Evolutionary conservation across 441 rosid species (phyloP).

Genomic region (Croton laevigatus): DNA sequence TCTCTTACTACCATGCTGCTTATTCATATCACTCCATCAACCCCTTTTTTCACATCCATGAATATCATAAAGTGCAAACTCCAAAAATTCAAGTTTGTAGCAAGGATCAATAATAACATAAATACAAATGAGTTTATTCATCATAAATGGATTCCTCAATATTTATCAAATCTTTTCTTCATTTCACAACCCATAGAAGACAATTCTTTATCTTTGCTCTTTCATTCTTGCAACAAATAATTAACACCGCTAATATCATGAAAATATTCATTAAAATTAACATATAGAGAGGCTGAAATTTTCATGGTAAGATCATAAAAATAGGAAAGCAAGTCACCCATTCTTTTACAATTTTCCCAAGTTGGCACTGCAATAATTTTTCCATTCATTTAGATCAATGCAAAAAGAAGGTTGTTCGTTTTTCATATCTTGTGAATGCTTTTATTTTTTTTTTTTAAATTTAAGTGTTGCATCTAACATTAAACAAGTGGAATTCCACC

Average conservation of each 20-base stretch:
- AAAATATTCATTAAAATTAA: background rate
- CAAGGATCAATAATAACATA: background rate
- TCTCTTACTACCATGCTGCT: no score
- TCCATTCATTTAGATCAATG: background rate
- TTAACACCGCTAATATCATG: background rate
- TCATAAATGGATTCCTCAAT: no score
- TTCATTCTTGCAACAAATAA: background rate
- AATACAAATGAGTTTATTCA: no score
- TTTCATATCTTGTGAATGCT: background rate
- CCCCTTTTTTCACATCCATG: no score
- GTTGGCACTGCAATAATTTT: background rate
- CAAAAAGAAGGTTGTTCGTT: background rate
- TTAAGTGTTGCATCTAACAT: background rate
- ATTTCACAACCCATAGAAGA: no score
- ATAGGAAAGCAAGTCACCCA: background rate
- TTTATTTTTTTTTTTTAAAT: background rate
- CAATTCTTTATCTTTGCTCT: no score
- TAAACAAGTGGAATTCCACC: background rate
- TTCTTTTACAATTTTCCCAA: background rate
- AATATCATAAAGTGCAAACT: no score
- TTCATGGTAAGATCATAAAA: background rate
- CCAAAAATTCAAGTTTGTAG: no score
- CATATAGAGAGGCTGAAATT: background rate
- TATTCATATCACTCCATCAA: no score
- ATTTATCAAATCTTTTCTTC: no score